Evolutionary conservation across 2,329 filamentous ascomycete species (phyloP), one percentile per base, ranked within the genome.

Genomic region (Aspergillus pseudotamarii): DNA sequence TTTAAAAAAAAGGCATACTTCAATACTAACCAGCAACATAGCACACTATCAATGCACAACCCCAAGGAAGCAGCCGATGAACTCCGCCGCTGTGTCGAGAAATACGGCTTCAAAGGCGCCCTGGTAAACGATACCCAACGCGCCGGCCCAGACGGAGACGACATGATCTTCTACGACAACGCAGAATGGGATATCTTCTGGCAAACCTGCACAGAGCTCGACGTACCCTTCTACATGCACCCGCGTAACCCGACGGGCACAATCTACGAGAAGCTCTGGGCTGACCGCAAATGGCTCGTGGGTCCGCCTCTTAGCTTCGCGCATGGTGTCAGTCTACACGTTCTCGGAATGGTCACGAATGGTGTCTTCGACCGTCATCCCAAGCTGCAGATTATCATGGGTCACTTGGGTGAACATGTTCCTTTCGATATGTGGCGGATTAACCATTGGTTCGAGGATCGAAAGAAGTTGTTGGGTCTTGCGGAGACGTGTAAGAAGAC

Each of bases 151-250:
- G 84, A 88, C 62, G 87, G 86, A 43, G 85, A 88, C 61, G 82
- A 83, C 28, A 85, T 87, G 79, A 78, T 89, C 72, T 90, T 89
- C 77, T 90, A 89, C 76, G 88, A 90, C 70, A 78, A 82, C 10
- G 80, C 83, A 0, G 82, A 85, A 64, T 91, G 84, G 81, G 76
- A 78, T 36, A 73, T 83, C 26, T 89, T 90, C 80, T 90, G 88
- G 88, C 71, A 80, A 14, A 83, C 82, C 0, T 81, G 84, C 10
- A 81, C 80, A 1, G 84, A 88, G 50, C 82, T 90, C 0, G 85
- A 89, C 61, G 87, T 89, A 0, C 87, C 88, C 0, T 81, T 90
- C 56, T 90, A 90, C 69, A 79, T 90, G 1, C 88, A 90, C 72
- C 88, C 87, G 0, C 79, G 84, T 55, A 83, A 84, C 66, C 85